Evolutionary conservation across 2,329 filamentous ascomycete genomes (phyloP), one percentile per base, ranked within the genome.

Genomic region (Colletotrichum sp.): DNA sequence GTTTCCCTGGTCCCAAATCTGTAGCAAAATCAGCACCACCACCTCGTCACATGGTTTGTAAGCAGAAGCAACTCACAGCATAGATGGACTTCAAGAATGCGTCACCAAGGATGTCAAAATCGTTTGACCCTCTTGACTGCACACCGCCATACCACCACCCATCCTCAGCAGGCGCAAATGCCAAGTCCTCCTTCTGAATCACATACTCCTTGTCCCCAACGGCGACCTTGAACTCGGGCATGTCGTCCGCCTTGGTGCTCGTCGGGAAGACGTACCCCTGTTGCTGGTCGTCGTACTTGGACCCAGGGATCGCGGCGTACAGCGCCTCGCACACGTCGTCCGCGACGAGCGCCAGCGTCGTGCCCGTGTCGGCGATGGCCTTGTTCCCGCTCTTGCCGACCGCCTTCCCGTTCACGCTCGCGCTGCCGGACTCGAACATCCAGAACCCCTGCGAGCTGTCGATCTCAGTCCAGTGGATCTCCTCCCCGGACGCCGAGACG

Each of bases 361-460:
- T 93, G 76, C 92, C 93, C 13, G 89, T 90, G 84, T 92, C 91
- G 36, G 87, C 85, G 68, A 91, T 88, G 36, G 87, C 86, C 82
- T 90, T 86, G 76, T 87, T 86, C 30, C 84, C 81, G 3, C 79
- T 79, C 28, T 80, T 79, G 79, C 88, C 84, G 7, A 84, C 58
- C 3, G 81, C 43, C 12, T 83, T 85, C 39, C 82, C 83, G 18
- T 88, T 89, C 70, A 95, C 87, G 16, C 86, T 85, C 80, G 93
- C 94, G 52, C 85, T 85, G 28, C 86, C 86, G 7, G 90, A 91
- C 15, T 87, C 81, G 80, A 95, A 91, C 81, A 93, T 87, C 94
- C 94, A 96, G 86, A 93, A 95, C 8, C 94, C 94, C 48, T 87
- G 84, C 8, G 87, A 87, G 22, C 86, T 88, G 80, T 94, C 90